Base-by-base conservation (phyloP, 768 basidiomycete genomes). In the Suillus clintonianus region DNA sequence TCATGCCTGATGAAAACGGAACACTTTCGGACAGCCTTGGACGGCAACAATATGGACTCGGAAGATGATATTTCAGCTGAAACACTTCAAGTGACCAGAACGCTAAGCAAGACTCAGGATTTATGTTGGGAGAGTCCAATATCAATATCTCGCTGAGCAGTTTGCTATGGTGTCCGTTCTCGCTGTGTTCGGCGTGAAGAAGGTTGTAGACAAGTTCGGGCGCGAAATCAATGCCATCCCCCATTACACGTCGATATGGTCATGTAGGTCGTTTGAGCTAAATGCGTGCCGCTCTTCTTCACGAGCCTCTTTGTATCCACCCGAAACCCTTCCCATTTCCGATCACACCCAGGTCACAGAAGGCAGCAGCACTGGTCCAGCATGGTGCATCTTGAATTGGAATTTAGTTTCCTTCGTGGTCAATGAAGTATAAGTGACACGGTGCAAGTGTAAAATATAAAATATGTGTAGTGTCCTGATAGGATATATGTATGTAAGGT, bases 181-280 rank as follows among this genome's bases (percentile, higher is more conserved):
- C 59, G 60, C 70, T 0, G 66, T 70, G 5, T 74, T 80, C 62
- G 37, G 70, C 22, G 60, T 76, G 14, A 64, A 59, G 32, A 77
- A 79, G 59, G 24, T 3, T 15, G 13, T 74, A 74, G 76, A 80
- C 43, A 66, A 64, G 15, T 48, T 71, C 0, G 81, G 80, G 3
- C 62, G 67, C 3, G 71, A 72, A 32, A 68, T 77, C n/a, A 69
- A 68, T 17, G 65, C 72, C 3, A 55, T 65, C 4, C 64, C 72
- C 2, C 58, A 74, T 39, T 78, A 62, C n/a, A 73, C 68, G 1
- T 68, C 69, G 73, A 74, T 2, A 60, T 73, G 4, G 66, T 74
- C 55, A 66, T 67, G 77, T 75, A 36, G 5, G 69, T 68, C 36
- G 34, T 36, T 22, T 36, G 47, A 32, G 37, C 36, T 4, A 13